Evolutionary conservation across 2,329 filamentous ascomycete species (phyloP), one percentile per base, ranked within the genome.

Genomic region (Alternaria sp.): DNA sequence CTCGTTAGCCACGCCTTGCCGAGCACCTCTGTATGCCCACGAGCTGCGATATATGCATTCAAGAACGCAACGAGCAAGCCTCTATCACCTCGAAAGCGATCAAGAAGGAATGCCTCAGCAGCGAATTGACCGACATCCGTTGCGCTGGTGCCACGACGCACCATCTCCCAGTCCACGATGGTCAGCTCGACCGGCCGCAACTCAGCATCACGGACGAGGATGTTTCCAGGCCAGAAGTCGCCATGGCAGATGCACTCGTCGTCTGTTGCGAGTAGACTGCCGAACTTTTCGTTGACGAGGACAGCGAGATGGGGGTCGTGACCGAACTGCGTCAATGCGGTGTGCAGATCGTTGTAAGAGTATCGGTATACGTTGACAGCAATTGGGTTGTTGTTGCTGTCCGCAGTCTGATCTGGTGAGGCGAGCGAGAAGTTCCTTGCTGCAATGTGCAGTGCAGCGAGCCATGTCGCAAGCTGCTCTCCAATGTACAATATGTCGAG

Each of bases 201-300:
- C 6, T 40, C 45, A n/a, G 1, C 2, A 5, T 6, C 17, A 15
- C 60, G 65, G 6, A 81, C 68, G 8, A 81, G 64, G 1, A 81
- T 68, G 28, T 81, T 81, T 0, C 77, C 78, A 2, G 79, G 76
- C 79, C 79, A 81, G 58, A 80, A 81, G 52, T 81, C 78, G 21
- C 79, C 80, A 50, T 81, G 78, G 36, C 78, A 80, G 0, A 81
- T 49, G 40, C 73, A 77, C 44, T 75, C 78, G 40, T 77, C 65
- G 12, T 80, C 79, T 3, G 49, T 67, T 7, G 50, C 56, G 4
- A 80, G 65, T 6, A 67, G 45, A 8, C 64, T 62, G 2, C 77
- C 79, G 19, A 73, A 81, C 8, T 64, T 50, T 12, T 72, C 71
- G 49, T 79, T 69, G 55, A 79, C 65, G 2, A 52, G 57, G 10